Evolutionary conservation across 2,329 filamentous ascomycete species (phyloP).

Genomic region (Penicillium sp.): DNA sequence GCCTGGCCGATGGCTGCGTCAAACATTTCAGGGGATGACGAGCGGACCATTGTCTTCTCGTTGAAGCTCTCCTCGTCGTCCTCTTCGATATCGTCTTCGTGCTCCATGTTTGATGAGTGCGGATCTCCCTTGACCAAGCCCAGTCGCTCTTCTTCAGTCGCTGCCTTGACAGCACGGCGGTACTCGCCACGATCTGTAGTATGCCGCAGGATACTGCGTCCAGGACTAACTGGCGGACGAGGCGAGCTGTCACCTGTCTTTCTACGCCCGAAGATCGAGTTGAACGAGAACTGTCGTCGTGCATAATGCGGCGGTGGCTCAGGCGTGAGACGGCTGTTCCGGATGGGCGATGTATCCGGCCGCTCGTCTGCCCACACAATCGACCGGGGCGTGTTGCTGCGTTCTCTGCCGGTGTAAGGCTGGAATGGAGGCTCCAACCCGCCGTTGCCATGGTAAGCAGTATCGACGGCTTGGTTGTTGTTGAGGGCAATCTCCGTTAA

Average conservation of each 20-base stretch:
- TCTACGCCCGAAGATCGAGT: slow-evolving; percentile 68
- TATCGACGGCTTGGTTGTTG: slow-evolving; percentile 41
- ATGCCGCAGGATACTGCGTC: slow-evolving; percentile 40
- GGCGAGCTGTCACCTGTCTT: slow-evolving; percentile 23
- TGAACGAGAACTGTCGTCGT: slow-evolving; percentile 84
- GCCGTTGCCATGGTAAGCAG: slow-evolving; percentile 27
- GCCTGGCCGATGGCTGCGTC: slow-evolving; percentile 17
- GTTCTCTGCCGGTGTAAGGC: slow-evolving; percentile 17
- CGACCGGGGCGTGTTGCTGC: slow-evolving; percentile 38
- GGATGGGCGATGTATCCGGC: slow-evolving; percentile 17
- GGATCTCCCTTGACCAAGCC: slow-evolving; percentile 77
- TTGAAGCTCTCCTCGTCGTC: slow-evolving; percentile 20
- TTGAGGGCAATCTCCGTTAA: slow-evolving; percentile 56
- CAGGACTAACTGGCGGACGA: slow-evolving; percentile 22
- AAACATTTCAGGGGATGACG: slow-evolving; percentile 16
- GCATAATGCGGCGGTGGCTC: slow-evolving; percentile 49
- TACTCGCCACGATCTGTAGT: slow-evolving; percentile 32
- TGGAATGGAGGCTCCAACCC: slow-evolving; percentile 23
- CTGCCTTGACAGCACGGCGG: slow-evolving; percentile 41
- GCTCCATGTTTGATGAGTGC: slow-evolving; percentile 11
- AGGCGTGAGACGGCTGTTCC: slow-evolving; percentile 19
- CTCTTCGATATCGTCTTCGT: slow-evolving; percentile 5
- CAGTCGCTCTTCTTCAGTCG: slow-evolving; percentile 76
- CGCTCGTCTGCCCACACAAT: slow-evolving; percentile 33
- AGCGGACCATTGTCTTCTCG: slow-evolving; percentile 28